These are phyloP conservation scores for Prillingera fragicola DNA, from an alignment of 1,284 basidiomycete species.

Conservation along the genomic window DNA sequence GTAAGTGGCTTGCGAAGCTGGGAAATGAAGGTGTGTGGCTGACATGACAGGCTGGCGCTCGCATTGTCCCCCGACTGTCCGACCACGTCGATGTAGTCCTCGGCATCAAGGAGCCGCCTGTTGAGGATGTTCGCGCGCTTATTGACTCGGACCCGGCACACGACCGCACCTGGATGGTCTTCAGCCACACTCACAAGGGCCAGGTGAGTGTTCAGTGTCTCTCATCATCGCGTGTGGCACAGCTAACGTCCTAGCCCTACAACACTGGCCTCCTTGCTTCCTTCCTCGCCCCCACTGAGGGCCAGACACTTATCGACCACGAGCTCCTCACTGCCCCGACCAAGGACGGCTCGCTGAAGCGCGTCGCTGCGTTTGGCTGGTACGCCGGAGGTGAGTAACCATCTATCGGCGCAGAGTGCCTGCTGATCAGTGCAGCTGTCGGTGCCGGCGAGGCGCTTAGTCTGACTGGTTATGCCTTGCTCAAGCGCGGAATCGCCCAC, in stretches of 20 bases:
- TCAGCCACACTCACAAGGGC: constrained; percentile 79
- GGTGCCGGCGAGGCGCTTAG: constrained; percentile 75
- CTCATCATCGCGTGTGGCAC: no score
- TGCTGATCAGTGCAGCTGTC: constrained; percentile 54
- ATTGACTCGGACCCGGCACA: constrained; percentile 13
- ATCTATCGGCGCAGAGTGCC: background rate
- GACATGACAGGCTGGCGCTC: constrained; percentile 64
- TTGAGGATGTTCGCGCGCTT: constrained; percentile 54
- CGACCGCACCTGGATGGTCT: constrained; percentile 58
- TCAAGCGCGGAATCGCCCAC: constrained; percentile 70
- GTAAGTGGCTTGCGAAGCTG: no score
- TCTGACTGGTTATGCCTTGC: constrained; percentile 68
- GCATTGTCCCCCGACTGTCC: constrained; percentile 55
- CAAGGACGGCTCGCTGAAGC: constrained; percentile 53
- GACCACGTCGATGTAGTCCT: constrained; percentile 65
- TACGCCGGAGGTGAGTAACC: constrained; percentile 67
- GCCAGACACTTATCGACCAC: constrained; percentile 69
- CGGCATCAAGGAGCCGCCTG: constrained; percentile 81
- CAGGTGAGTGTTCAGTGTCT: constrained; percentile 29
- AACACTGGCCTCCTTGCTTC: constrained; percentile 70
- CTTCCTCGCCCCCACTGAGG: constrained; percentile 52
- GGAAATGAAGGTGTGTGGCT: background rate
- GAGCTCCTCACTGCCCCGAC: constrained; percentile 62
- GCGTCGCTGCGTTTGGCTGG: constrained; percentile 83
- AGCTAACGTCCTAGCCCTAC: constrained; percentile 61